Percentiles rank a stretch among this genome's conserved stretches.
Conservation (phyloP, 139 green algal genomes). For the Micractinium sp. region DNA sequence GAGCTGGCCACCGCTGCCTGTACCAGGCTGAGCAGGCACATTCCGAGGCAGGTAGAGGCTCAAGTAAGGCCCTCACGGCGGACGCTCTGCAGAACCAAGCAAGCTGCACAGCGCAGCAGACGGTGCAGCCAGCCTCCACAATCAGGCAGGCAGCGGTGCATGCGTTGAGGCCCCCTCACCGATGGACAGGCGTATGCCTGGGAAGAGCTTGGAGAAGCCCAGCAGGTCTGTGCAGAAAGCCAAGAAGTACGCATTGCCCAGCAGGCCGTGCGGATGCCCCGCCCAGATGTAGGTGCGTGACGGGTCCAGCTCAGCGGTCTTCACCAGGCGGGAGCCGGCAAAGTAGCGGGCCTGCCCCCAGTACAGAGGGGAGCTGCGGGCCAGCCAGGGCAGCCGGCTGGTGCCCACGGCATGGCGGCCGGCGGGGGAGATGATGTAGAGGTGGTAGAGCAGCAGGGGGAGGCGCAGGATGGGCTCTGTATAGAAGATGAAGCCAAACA, state of each 20-base stretch:
- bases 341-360: conserved; percentile 18
- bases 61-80: no score
- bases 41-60: no score
- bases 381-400: conserved; percentile 23
- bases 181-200: conserved; percentile 25
- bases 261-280: conserved; percentile 28
- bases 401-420: conserved; percentile 10
- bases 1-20: no score
- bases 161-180: no score
- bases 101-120: no score
- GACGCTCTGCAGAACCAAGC: no score
- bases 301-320: conserved; percentile 19
- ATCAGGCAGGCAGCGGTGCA: no score
- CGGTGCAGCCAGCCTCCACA: no score
- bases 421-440: conserved; percentile 10
- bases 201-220: conserved; percentile 20
- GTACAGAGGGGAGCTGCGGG: conserved; percentile 4
- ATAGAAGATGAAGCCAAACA: conserved; percentile 21
- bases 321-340: conserved; percentile 8
- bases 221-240: conserved; percentile 26
- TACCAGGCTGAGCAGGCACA: not conserved
- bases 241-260: conserved; percentile 22
- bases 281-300: not conserved
- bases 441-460: conserved; percentile 13
- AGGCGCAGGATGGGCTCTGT: conserved; percentile 20